Evolutionary conservation across 2,329 filamentous ascomycete species (phyloP).

Genomic region (Plectosphaerella plurivora): DNA sequence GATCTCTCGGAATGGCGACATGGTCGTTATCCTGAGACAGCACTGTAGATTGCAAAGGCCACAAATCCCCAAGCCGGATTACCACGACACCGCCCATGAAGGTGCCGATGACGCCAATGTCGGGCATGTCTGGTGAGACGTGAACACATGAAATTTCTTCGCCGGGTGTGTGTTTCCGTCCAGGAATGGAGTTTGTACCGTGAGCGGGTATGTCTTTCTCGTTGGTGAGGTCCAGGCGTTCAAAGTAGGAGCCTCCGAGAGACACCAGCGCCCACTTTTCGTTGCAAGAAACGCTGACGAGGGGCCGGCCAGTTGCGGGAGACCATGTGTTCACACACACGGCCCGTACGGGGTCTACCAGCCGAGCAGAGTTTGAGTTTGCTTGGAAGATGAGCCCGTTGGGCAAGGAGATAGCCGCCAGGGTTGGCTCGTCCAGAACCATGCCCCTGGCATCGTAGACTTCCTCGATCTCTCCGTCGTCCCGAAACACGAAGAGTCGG

Average conservation of each 20-base stretch:
- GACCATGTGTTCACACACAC: constrained; percentile 11
- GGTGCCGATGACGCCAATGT: constrained; percentile 77
- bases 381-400: constrained; percentile 9
- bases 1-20: constrained; percentile 75
- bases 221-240: constrained; percentile 58
- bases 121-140: constrained; percentile 57
- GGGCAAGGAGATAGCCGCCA: constrained; percentile 59
- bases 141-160: constrained; percentile 86
- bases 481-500: constrained; percentile 72
- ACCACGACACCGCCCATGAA: constrained; percentile 81
- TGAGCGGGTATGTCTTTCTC: constrained; percentile 46
- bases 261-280: constrained; percentile 67
- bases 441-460: constrained; percentile 72
- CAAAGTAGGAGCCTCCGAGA: constrained; percentile 66
- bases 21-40: constrained; percentile 59
- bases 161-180: constrained; percentile 27
- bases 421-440: constrained; percentile 62
- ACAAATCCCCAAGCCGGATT: constrained; percentile 62
- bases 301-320: constrained; percentile 40
- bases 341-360: constrained; percentile 11
- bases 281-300: constrained; percentile 78
- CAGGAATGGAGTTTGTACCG: constrained; percentile 55
- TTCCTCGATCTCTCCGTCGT: constrained; percentile 79
- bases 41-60: constrained; percentile 60
- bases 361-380: constrained; percentile 4